A percentile compares a stretch with the other conserved stretches of the same genome.
These are phyloP conservation scores for Hyphodiscus sp. DNA, from an alignment of 2,329 filamentous ascomycete species.

Conservation along the genomic window DNA sequence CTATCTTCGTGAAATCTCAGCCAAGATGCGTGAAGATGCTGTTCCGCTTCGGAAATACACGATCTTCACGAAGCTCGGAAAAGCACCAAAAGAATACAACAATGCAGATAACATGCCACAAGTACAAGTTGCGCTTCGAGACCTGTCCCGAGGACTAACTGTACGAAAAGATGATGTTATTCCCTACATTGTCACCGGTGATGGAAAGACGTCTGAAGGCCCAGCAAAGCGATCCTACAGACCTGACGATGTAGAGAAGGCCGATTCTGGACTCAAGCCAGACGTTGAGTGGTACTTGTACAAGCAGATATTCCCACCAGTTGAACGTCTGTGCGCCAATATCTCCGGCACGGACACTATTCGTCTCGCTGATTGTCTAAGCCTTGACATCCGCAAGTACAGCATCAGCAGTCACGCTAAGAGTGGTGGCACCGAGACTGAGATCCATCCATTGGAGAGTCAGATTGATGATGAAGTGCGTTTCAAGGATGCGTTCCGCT, in stretches of 20 bases:
- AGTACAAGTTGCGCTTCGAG: conserved; percentile 87
- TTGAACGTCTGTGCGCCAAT: conserved; percentile 94
- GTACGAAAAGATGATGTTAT: conserved; percentile 94
- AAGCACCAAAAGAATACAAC: conserved; percentile 86
- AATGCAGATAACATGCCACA: conserved; percentile 95
- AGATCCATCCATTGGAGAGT: conserved; percentile 87
- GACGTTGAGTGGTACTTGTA: conserved; percentile 98
- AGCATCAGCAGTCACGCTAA: conserved; percentile 56
- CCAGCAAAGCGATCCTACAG: conserved; percentile 86
- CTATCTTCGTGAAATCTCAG: conserved; percentile 76
- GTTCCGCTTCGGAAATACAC: conserved; percentile 84
- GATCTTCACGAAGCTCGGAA: conserved; percentile 96
- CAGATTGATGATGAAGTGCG: conserved; percentile 89
- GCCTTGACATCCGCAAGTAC: conserved; percentile 85
- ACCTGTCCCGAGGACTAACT: conserved; percentile 78
- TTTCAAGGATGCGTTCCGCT: conserved; percentile 72
- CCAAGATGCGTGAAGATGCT: conserved; percentile 75
- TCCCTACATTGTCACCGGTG: conserved; percentile 84
- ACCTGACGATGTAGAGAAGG: conserved; percentile 75
- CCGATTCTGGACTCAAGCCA: conserved; percentile 67
- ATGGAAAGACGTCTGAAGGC: conserved; percentile 56
- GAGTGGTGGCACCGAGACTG: conserved; percentile 49
- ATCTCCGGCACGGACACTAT: conserved; percentile 88
- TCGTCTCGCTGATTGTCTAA: conserved; percentile 85
- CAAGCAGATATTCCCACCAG: conserved; percentile 97